phyloP scores from a whole-genome alignment of 805 yeast genomes.

The Cyberlindnera xishuangbannaensis region DNA sequence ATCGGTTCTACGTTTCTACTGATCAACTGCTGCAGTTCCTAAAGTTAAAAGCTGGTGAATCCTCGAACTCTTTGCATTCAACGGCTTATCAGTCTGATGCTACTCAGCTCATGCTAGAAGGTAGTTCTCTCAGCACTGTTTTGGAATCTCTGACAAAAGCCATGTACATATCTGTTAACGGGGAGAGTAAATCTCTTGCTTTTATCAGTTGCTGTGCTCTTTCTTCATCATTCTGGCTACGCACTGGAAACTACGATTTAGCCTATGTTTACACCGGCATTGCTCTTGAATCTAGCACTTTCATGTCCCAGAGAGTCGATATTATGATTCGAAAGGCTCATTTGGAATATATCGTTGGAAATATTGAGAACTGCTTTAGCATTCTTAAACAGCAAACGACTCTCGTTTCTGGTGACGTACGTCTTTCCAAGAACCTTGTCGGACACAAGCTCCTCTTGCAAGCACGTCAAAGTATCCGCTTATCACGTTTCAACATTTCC shows the following conservation, averaged over 20 bases:
- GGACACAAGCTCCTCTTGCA: constrained; percentile 35
- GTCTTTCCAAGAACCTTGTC: constrained; percentile 35
- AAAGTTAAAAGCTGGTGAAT: constrained; percentile 27
- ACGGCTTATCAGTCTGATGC: constrained; percentile 65
- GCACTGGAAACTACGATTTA: constrained; percentile 44
- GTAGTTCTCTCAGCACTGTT: constrained; percentile 38
- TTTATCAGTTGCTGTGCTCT: constrained; percentile 44
- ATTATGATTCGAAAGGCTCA: constrained; percentile 36
- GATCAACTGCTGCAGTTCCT: constrained; percentile 61
- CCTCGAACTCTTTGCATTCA: constrained; percentile 33
- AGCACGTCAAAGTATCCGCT: constrained; percentile 27
- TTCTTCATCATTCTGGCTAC: constrained; percentile 42
- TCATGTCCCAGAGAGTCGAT: constrained; percentile 33
- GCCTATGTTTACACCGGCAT: constrained; percentile 43
- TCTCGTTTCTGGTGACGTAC: constrained; percentile 12
- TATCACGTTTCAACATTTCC: constrained; percentile 24
- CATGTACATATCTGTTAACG: constrained; percentile 47
- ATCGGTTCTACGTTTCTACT: constrained; percentile 48
- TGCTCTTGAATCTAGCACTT: constrained; percentile 36
- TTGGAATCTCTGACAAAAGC: constrained; percentile 56
- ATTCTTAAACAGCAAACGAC: constrained; percentile 31
- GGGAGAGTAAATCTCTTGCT: constrained; percentile 25
- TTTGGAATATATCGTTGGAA: constrained; percentile 33
- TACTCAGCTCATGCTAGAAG: constrained; percentile 45
- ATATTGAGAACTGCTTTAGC: constrained; percentile 34